Evolutionary conservation across 352 stramenopile species (phyloP).

Genomic region (Globisporangium ultimum): DNA sequence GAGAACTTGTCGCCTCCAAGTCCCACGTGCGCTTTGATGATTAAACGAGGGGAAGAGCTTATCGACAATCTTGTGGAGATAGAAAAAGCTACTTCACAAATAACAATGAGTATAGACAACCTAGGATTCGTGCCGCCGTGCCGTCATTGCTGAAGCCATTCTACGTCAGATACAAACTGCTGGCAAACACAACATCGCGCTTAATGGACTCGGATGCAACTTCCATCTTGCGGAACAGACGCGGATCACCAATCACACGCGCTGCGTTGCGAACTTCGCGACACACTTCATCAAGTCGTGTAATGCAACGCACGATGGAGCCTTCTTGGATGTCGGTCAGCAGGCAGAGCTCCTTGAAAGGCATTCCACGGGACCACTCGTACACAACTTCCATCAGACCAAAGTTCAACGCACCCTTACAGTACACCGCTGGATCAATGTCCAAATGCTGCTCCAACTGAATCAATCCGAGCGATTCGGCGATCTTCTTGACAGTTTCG

Average conservation of each 20-base stretch:
- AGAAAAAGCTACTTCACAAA: background rate
- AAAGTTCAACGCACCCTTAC: conserved; percentile 93
- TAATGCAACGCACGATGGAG: conserved; percentile 97
- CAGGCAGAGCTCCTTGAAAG: conserved; percentile 95
- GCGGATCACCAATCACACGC: conserved; percentile 93
- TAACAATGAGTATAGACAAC: conserved; percentile 6
- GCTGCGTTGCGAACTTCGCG: conserved; percentile 96
- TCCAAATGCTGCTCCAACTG: conserved; percentile 80
- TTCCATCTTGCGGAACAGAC: conserved; percentile 97
- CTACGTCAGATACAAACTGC: conserved; percentile 92
- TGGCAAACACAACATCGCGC: conserved; percentile 97
- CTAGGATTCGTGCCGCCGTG: background rate
- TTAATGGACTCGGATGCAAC: conserved; percentile 96
- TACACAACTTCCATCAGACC: conserved; percentile 95
- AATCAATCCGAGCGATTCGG: conserved; percentile 74
- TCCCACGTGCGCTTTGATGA: conserved; percentile 41
- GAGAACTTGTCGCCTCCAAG: background rate
- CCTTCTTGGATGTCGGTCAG: conserved; percentile 97
- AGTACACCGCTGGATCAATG: conserved; percentile 91
- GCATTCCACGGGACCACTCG: conserved; percentile 97
- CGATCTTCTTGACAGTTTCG: conserved; percentile 87
- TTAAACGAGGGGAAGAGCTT: background rate
- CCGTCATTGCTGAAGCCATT: background rate
- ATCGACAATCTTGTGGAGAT: background rate
- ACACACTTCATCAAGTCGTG: conserved; percentile 96